A percentile compares a stretch with the other conserved stretches of the same genome.
These are phyloP conservation scores for Metschnikowia colocasiae DNA, from an alignment of 805 yeast genomes.

Conservation along the genomic window DNA sequence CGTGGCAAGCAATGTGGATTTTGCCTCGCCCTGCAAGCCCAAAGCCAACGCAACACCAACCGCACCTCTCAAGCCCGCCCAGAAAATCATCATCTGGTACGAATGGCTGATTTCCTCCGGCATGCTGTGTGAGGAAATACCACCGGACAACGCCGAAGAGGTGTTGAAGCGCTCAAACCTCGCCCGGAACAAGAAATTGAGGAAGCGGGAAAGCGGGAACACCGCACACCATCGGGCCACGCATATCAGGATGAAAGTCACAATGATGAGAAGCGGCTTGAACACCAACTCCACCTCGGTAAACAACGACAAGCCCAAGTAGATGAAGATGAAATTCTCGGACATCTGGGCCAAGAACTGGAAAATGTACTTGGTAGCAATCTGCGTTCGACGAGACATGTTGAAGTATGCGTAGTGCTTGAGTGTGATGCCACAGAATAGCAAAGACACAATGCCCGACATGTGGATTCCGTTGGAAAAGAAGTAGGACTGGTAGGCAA, in stretches of 20 bases:
- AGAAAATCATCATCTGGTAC: conserved; percentile 97
- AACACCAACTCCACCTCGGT: conserved; percentile 95
- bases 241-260: conserved; percentile 87
- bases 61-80: conserved; percentile 99
- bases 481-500: conserved; percentile 95
- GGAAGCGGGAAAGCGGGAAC: conserved; percentile 82
- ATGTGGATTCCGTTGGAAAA: conserved; percentile 98
- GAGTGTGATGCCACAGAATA: conserved; percentile 94
- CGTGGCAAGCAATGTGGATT: conserved; percentile 84
- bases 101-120: conserved; percentile 92
- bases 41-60: conserved; percentile 98
- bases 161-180: conserved; percentile 43
- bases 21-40: conserved; percentile 93
- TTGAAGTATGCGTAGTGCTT: conserved; percentile 96
- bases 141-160: conserved; percentile 33
- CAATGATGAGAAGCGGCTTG: conserved; percentile 87
- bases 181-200: conserved; percentile 73
- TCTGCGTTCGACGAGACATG: conserved; percentile 96
- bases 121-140: conserved; percentile 37
- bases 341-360: conserved; percentile 92
- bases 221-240: conserved; percentile 96
- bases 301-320: conserved; percentile 87
- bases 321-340: conserved; percentile 94
- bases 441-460: conserved; percentile 95
- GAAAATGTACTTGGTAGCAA: conserved; percentile 92